These are phyloP conservation scores for Cercospora citrullina DNA, from an alignment of 2,329 filamentous ascomycete species.

Conservation along the genomic window DNA sequence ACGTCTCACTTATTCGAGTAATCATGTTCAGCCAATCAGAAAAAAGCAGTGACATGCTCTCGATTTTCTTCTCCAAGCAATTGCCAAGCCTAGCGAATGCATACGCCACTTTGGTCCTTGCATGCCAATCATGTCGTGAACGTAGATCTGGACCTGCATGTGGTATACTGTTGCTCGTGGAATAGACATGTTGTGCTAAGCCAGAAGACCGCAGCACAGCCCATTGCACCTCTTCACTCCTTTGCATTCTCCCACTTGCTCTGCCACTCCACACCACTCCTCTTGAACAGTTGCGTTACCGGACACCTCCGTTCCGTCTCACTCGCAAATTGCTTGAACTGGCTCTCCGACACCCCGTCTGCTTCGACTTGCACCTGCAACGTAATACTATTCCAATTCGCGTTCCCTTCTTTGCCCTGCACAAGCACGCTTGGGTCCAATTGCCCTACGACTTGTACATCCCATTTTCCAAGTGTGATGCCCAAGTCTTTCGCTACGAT, in stretches of 20 bases:
- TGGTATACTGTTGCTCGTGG: too few relatives aligned
- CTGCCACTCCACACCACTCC: constrained; percentile 15
- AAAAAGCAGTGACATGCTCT: not conserved
- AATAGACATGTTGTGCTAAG: too few relatives aligned
- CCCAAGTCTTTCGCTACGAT: constrained; percentile 20
- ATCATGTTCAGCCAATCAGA: constrained; percentile 2
- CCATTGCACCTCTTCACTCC: not conserved
- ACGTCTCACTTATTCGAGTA: not conserved
- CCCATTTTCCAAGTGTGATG: constrained; percentile 16
- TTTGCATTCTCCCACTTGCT: constrained; percentile 10
- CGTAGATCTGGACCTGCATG: too few relatives aligned
- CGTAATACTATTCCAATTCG: constrained; percentile 16
- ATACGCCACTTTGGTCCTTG: not conserved
- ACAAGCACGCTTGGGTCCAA: constrained; percentile 17
- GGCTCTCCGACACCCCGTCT: constrained; percentile 4
- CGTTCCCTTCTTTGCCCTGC: constrained; percentile 15
- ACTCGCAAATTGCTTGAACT: constrained; percentile 19
- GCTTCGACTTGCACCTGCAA: constrained; percentile 11
- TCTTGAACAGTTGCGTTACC: constrained; percentile 15
- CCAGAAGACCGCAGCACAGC: not conserved
- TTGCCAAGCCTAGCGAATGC: not conserved
- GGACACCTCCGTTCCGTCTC: constrained; percentile 22
- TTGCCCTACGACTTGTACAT: constrained; percentile 15
- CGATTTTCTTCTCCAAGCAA: not conserved
- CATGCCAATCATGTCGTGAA: not conserved